Evolutionary conservation across 2,329 filamentous ascomycete species (phyloP), one percentile per base, ranked within the genome.

Genomic region (Xylariaceae sp.): DNA sequence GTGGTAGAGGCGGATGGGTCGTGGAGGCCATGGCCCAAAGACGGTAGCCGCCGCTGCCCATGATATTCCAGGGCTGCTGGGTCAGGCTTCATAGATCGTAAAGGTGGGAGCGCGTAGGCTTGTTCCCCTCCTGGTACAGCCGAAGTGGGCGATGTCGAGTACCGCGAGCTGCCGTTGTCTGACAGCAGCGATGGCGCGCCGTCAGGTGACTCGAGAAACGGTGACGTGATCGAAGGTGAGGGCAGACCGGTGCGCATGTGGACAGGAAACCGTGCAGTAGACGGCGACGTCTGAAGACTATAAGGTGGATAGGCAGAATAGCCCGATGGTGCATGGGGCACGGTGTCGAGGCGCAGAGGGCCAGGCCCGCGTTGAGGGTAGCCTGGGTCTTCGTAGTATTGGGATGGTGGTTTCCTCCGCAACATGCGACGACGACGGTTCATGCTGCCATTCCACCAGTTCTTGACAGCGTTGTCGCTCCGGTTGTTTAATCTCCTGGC

Each of bases 401-500:
- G 53, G 43, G 49, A 50, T 44, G 42, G 29, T 44, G 37, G 55
- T 32, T 58, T 58, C 53, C 63, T 70, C 53, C 71, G 66, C 51
- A 70, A 63, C 42, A 73, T 65, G 54, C 82, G 72, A 60, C 74
- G 77, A 59, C 85, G 77, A 60, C 90, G 82, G 70, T 95, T 95
- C 77, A 91, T 86, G 64, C 85, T 88, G 40, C 91, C 90, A 64
- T 95, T 95, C 88, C 88, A 95, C 89, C 90, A 96, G 67, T 96
- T 96, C 79, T 96, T 96, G 53, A 96, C 88, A 22, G 88, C 86
- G 61, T 96, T 96, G 72, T 96, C 91, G 66, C 90, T 95, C 61
- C 91, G 85, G 54, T 89, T 89, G 44, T 85, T 78, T 17, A 96
- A 76, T 37, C 82, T 76, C 55, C 91, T 79, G 36, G 91, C 88